Conservation (phyloP, 768 basidiomycete species). For the Podaxis carcinomalis region DNA sequence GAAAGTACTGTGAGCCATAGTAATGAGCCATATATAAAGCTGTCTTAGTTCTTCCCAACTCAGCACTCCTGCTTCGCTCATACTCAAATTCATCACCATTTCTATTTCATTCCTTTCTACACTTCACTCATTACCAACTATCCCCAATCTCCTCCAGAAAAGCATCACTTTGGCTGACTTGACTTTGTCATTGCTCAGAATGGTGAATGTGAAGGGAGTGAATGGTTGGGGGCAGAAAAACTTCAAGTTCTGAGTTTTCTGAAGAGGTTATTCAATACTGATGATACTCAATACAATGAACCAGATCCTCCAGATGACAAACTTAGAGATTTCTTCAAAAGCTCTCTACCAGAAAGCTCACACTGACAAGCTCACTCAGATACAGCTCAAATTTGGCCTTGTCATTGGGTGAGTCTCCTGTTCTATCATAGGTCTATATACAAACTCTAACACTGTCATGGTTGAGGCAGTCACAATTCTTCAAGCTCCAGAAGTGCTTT, state of each 20-base stretch:
- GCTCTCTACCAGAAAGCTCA: background rate
- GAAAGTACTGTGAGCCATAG: too few relatives aligned
- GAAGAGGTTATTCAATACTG: too few relatives aligned
- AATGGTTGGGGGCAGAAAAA: slow-evolving; percentile 2
- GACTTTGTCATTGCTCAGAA: background rate
- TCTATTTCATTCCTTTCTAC: too few relatives aligned
- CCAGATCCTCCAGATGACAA: background rate
- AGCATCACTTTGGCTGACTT: background rate
- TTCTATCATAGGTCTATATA: background rate
- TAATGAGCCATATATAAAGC: too few relatives aligned
- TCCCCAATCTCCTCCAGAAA: background rate
- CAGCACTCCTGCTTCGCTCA: too few relatives aligned
- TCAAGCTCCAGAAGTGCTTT: background rate
- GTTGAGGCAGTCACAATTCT: background rate
- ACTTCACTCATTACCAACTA: too few relatives aligned
- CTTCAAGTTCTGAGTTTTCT: background rate
- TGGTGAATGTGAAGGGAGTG: background rate
- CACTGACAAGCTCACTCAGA: background rate
- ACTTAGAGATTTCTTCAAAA: background rate
- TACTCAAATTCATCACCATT: too few relatives aligned
- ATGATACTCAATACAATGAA: too few relatives aligned
- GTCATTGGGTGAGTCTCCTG: background rate
- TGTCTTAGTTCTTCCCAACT: too few relatives aligned
- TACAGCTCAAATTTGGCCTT: background rate
- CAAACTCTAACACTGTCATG: background rate